Percentiles rank a stretch among this genome's conserved stretches.
Conservation (phyloP, 176 grass and related monocot genomes). For the Oryza glaberrima region DNA sequence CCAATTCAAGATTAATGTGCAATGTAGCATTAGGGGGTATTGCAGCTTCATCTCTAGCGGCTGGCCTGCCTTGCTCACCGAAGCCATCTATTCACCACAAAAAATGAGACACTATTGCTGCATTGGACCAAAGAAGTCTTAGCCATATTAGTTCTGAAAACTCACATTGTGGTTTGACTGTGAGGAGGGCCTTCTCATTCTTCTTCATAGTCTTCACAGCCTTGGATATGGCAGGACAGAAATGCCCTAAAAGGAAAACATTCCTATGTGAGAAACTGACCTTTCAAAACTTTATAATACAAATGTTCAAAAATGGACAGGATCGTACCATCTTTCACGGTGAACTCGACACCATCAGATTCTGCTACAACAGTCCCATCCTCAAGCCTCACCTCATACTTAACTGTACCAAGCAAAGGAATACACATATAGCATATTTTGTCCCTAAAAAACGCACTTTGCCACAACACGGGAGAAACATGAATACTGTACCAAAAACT, state of each 20-base stretch:
- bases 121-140: not conserved
- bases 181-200: conserved; percentile 72
- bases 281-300: conserved; percentile 18
- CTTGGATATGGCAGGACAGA: conserved; percentile 78
- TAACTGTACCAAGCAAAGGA: conserved; percentile 55
- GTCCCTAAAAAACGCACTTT: conserved; percentile 15
- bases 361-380: conserved; percentile 75
- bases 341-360: conserved; percentile 85
- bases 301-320: conserved; percentile 1
- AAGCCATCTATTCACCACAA: conserved; percentile 67
- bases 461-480: conserved; percentile 3
- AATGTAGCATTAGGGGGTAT: conserved; percentile 66
- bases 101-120: not conserved
- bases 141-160: conserved; percentile 24
- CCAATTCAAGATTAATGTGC: conserved; percentile 66
- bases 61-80: conserved; percentile 56
- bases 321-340: conserved; percentile 61
- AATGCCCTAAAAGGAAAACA: conserved; percentile 56
- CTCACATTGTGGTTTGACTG: conserved; percentile 75
- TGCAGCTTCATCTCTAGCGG: conserved; percentile 46
- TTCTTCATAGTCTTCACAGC: conserved; percentile 90
- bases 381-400: conserved; percentile 73
- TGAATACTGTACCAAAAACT: conserved; percentile 65
- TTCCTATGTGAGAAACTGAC: conserved; percentile 27
- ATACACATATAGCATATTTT: conserved; percentile 10